Conservation (phyloP, 345 rosid species). For the Syzygium jambos region DNA sequence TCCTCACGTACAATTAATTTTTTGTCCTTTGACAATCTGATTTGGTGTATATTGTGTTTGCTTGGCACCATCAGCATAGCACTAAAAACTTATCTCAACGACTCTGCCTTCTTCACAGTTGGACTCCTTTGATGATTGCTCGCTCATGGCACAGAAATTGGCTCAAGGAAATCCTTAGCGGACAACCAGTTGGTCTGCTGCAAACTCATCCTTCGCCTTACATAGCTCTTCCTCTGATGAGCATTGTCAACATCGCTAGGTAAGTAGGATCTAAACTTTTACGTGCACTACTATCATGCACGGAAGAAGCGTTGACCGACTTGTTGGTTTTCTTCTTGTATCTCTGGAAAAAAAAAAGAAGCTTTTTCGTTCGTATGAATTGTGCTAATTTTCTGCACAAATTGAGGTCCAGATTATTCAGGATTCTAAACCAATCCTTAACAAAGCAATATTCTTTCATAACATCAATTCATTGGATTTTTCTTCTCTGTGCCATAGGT, state of each 20-base stretch:
- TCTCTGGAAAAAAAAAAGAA: background rate
- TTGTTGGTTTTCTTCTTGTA: background rate
- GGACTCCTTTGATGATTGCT: slow-evolving; percentile 85
- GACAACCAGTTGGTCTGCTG: slow-evolving; percentile 24
- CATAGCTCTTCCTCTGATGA: slow-evolving; percentile 78
- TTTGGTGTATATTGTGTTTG: background rate
- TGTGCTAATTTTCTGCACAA: background rate
- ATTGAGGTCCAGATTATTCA: background rate
- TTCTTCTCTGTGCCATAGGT: background rate
- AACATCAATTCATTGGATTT: background rate
- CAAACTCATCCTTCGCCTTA: slow-evolving; percentile 50
- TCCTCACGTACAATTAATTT: background rate
- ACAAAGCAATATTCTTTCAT: background rate
- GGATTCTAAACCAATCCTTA: background rate
- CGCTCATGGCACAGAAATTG: slow-evolving; percentile 72
- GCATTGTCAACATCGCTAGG: slow-evolving; percentile 86
- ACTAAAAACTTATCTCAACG: background rate
- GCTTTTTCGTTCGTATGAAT: background rate
- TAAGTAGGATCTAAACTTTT: slow-evolving; percentile 7
- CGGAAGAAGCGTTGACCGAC: background rate
- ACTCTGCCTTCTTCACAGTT: slow-evolving; percentile 23
- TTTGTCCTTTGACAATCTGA: background rate
- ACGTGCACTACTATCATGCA: background rate
- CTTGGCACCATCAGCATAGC: background rate
- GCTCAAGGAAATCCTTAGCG: slow-evolving; percentile 57